A percentile compares a stretch with the other conserved stretches of the same genome.
phyloP scores from a whole-genome alignment of 345 rosid genomes.

The Boechera retrofracta region DNA sequence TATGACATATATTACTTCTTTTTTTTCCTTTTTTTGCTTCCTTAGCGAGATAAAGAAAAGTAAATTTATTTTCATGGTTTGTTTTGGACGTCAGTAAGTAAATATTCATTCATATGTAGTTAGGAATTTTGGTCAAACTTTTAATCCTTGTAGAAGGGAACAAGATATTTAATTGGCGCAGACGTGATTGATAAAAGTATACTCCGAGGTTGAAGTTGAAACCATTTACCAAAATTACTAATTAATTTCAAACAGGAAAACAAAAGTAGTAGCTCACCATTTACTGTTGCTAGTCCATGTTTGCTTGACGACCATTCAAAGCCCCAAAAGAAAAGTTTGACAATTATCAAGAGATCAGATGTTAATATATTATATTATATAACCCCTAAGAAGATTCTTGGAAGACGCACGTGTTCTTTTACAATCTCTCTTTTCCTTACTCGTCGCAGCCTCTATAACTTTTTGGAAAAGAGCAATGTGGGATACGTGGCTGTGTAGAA shows the following conservation, averaged over 20 bases:
- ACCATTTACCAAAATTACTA: neutral
- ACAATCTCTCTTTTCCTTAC: neutral
- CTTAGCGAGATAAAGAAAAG: neutral
- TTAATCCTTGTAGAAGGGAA: neutral
- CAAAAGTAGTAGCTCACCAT: conserved; percentile 35
- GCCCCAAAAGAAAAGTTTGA: neutral
- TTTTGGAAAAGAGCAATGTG: neutral
- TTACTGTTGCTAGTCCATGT: conserved; percentile 39
- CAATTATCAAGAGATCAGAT: neutral
- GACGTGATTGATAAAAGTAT: conserved; percentile 18
- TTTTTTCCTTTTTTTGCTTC: neutral
- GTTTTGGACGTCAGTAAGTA: neutral
- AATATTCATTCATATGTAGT: neutral
- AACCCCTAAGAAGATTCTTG: neutral
- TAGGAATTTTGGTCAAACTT: conserved; percentile 23
- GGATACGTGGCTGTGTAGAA: neutral
- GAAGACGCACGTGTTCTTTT: conserved; percentile 30
- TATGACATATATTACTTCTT: neutral
- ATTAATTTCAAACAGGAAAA: neutral
- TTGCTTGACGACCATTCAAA: conserved; percentile 45
- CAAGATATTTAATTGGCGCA: neutral
- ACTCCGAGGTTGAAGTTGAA: conserved; percentile 21
- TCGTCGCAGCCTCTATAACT: neutral
- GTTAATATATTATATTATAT: neutral
- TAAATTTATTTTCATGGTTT: neutral